Evolutionary conservation across 1,284 basidiomycete genomes (phyloP).

Genomic region (Tilletia indica): DNA sequence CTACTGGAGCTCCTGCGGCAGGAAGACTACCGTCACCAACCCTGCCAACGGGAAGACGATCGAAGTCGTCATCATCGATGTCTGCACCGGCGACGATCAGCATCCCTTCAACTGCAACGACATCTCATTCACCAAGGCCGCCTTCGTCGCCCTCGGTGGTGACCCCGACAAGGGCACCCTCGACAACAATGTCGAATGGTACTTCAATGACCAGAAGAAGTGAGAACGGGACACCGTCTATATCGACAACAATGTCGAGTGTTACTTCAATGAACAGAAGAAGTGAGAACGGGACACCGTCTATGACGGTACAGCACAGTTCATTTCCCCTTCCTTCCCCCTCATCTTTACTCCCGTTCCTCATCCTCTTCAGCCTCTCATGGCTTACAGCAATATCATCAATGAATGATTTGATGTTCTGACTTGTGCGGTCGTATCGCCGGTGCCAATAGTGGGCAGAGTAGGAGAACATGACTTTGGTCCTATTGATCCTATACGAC

Average conservation of each 20-base stretch:
- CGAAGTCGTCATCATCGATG: background rate
- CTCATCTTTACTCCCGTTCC: too few relatives aligned
- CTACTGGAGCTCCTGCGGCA: background rate
- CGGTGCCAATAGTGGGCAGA: too few relatives aligned
- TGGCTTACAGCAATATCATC: too few relatives aligned
- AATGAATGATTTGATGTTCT: too few relatives aligned
- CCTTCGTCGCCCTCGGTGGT: background rate
- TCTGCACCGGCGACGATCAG: background rate
- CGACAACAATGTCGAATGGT: background rate
- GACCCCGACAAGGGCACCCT: background rate
- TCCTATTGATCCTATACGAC: too few relatives aligned
- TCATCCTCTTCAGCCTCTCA: too few relatives aligned
- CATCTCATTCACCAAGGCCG: conserved; percentile 1
- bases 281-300: background rate
- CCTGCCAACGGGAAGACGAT: background rate
- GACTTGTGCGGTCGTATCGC: too few relatives aligned
- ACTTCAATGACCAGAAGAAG: background rate
- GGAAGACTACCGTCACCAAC: background rate
- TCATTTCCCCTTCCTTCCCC: too few relatives aligned
- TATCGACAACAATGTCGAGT: background rate
- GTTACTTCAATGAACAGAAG: background rate
- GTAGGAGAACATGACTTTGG: too few relatives aligned
- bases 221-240: too few relatives aligned
- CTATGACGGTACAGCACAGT: too few relatives aligned
- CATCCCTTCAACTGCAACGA: background rate